A percentile compares a stretch with the other conserved stretches of the same genome.
These are phyloP conservation scores for Zymoseptoria tritici DNA, from an alignment of 2,329 filamentous ascomycete genomes.

Conservation along the genomic window DNA sequence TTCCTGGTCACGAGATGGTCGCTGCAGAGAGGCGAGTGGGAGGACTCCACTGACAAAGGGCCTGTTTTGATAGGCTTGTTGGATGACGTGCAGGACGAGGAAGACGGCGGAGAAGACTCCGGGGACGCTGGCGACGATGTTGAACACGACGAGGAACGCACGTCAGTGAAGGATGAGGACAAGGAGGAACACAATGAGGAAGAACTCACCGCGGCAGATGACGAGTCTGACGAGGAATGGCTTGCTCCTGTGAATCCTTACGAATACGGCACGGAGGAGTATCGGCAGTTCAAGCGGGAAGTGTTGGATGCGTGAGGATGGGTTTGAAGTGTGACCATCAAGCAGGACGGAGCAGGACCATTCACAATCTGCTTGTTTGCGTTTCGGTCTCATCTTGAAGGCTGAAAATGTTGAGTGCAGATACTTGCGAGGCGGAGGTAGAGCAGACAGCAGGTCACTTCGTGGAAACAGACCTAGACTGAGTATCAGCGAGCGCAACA, in stretches of 20 bases:
- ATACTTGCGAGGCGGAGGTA: background rate
- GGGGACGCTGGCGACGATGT: too few relatives aligned
- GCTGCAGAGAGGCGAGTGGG: too few relatives aligned
- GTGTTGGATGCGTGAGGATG: background rate
- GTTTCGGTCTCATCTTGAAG: background rate
- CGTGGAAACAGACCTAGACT: background rate
- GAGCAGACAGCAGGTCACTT: background rate
- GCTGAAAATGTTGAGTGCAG: background rate
- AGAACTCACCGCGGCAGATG: background rate
- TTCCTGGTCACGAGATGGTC: too few relatives aligned
- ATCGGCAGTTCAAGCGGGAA: background rate
- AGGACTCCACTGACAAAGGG: too few relatives aligned
- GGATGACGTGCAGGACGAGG: too few relatives aligned
- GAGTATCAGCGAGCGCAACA: background rate
- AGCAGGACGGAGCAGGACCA: background rate
- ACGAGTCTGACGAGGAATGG: background rate
- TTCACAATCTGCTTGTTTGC: background rate
- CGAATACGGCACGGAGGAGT: background rate
- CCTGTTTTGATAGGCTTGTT: too few relatives aligned
- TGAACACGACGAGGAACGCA: too few relatives aligned
- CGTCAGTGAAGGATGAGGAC: too few relatives aligned
- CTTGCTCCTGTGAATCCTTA: background rate
- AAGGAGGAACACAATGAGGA: background rate
- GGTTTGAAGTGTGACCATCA: background rate
- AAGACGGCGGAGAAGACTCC: too few relatives aligned